Conservation (phyloP, 331 rosid genomes). For the Spiraea crenata region DNA sequence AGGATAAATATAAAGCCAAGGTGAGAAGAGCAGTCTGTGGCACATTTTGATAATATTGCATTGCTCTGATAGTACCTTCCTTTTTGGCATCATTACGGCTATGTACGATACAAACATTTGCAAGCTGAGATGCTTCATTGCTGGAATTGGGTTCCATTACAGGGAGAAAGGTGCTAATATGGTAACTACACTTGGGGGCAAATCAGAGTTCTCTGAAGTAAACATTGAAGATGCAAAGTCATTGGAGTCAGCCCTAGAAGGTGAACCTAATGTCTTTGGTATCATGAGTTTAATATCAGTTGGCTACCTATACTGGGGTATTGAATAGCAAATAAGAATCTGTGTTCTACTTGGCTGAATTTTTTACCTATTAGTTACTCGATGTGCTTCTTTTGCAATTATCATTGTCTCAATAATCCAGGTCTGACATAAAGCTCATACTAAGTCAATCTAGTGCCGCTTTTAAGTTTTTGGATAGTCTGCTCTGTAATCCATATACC, state of each 20-base stretch:
- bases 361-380: neutral
- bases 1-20: neutral
- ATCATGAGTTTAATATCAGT: neutral
- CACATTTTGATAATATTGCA: neutral
- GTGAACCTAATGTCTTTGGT: constrained; percentile 28
- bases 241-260: constrained; percentile 56
- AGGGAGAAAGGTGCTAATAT: constrained; percentile 73
- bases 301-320: neutral
- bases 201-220: constrained; percentile 60
- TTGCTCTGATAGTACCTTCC: neutral
- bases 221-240: constrained; percentile 49
- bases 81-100: neutral
- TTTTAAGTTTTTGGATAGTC: neutral
- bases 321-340: neutral
- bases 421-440: neutral
- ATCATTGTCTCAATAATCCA: neutral
- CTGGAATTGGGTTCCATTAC: constrained; percentile 21
- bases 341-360: neutral
- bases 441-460: neutral
- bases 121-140: neutral
- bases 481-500: neutral
- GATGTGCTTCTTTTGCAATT: neutral
- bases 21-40: neutral
- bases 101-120: neutral
- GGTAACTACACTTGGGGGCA: constrained; percentile 59